Evolutionary conservation across 176 grass and related monocot genomes (phyloP).

Genomic region (Phyllostachys edulis): DNA sequence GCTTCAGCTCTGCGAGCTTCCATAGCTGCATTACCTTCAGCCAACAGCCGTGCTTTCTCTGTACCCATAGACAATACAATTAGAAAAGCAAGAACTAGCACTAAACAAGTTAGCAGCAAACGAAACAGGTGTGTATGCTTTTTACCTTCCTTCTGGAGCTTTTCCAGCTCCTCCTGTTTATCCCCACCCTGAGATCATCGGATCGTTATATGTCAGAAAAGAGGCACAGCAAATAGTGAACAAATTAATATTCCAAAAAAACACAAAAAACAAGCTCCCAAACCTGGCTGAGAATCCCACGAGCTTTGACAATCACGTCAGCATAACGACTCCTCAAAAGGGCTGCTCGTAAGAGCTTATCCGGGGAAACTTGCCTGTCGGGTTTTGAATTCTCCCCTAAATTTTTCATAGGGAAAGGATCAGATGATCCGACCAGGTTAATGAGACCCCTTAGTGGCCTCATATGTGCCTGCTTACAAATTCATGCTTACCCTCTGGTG

Average conservation of each 20-base stretch:
- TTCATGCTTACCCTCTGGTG: slow-evolving; percentile 92
- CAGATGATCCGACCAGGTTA: slow-evolving; percentile 53
- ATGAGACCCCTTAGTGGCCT: slow-evolving; percentile 40
- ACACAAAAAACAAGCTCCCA: not conserved
- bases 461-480: slow-evolving; percentile 51
- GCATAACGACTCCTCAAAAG: slow-evolving; percentile 77
- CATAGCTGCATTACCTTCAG: slow-evolving; percentile 91
- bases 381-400: slow-evolving; percentile 72
- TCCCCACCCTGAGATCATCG: slow-evolving; percentile 61
- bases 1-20: slow-evolving; percentile 85
- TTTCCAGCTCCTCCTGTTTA: slow-evolving; percentile 87
- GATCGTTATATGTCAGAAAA: not conserved
- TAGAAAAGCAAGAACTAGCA: not conserved
- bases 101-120: not conserved
- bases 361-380: slow-evolving; percentile 70
- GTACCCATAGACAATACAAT: slow-evolving; percentile 11
- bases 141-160: slow-evolving; percentile 90
- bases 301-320: slow-evolving; percentile 90
- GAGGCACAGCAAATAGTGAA: not conserved
- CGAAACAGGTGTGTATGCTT: not conserved
- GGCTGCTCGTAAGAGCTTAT: slow-evolving; percentile 78
- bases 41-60: slow-evolving; percentile 81
- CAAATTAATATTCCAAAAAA: not conserved
- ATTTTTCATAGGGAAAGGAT: slow-evolving; percentile 65
- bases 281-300: slow-evolving; percentile 75